Evolutionary conservation across 768 basidiomycete species (phyloP), one percentile per base, ranked within the genome.

Genomic region (Gymnopilus junonius): DNA sequence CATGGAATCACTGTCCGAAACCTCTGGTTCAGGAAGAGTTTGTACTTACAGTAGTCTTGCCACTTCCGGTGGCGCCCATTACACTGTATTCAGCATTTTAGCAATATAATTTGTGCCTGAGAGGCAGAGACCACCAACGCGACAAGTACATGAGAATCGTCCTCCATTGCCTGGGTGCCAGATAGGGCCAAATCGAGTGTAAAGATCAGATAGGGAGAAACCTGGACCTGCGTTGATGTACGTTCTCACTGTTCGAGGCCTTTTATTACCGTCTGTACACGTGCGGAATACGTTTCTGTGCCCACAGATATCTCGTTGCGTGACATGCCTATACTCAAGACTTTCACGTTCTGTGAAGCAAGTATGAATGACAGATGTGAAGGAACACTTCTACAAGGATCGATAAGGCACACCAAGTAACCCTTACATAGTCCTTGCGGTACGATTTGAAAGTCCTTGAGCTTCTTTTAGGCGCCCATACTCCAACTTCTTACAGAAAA

Each of bases 41-140:
- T 48, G 7, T 11, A 62, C 74, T 20, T 43, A 77, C 78, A 2
- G 75, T 74, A 2, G 77, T 75, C 59, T 78, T 79, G 11, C 78
- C 78, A 21, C 68, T 76, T 50, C 77, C 78, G 14, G 78, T 77
- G 7, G 76, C 69, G 3, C 77, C 77, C 75, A 79, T 76, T 3
- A 79, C 73, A 1, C 77, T 79, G 57, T 5, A 43, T 12, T 12
- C 2, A 6, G 10, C 29, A 14, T 6, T 55, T 39, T 25, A 23
- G 11, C 14, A 27, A 7, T 15, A 5, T 17, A 58, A 40, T 12
- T 40, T 8, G 29, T 12, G 15, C 8, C 14, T 5, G 8, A 7
- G 15, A 37, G 35, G 31, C 20, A 5, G 14, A 8, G 4, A 7
- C 4, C 5, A 34, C 21, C 3, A 21, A 55, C 37, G 37, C 37